Evolutionary conservation across 2,329 filamentous ascomycete species (phyloP).

Genomic region (Colletotrichum tropicale): DNA sequence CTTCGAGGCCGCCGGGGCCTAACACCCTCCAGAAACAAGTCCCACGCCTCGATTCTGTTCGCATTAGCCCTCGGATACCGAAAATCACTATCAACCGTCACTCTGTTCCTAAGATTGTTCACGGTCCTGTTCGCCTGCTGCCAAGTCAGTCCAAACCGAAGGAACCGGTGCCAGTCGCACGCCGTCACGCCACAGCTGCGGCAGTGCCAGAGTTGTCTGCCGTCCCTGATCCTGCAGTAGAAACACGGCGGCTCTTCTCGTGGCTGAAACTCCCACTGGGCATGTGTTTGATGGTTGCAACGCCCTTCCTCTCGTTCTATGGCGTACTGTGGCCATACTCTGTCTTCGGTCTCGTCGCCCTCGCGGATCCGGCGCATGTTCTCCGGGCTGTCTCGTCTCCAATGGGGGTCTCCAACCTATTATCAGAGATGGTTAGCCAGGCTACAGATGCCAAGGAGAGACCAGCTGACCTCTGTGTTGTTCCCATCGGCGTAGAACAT

Average conservation of each 20-base stretch:
- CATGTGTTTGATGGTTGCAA: neutral
- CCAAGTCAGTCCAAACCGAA: neutral
- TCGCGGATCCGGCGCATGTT: neutral
- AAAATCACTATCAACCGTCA: neutral
- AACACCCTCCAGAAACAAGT: neutral
- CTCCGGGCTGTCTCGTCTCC: neutral
- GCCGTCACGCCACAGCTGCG: neutral
- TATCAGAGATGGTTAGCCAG: neutral
- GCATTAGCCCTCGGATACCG: neutral
- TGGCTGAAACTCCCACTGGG: neutral
- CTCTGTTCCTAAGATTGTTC: neutral
- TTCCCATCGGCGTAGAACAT: slow-evolving; percentile 1
- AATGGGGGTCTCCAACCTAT: neutral
- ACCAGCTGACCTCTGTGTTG: neutral
- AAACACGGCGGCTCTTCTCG: neutral
- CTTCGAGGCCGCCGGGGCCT: neutral
- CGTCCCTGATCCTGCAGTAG: neutral
- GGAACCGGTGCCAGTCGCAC: neutral
- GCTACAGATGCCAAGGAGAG: neutral
- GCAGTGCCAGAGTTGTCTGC: neutral
- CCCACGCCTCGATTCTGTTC: neutral
- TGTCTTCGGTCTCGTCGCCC: neutral
- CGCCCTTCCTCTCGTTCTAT: neutral
- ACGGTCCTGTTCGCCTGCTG: neutral
- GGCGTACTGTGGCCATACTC: neutral